These are phyloP conservation scores for Protomyces inundatus DNA, from an alignment of 1,139 yeast species.

Conservation along the genomic window DNA sequence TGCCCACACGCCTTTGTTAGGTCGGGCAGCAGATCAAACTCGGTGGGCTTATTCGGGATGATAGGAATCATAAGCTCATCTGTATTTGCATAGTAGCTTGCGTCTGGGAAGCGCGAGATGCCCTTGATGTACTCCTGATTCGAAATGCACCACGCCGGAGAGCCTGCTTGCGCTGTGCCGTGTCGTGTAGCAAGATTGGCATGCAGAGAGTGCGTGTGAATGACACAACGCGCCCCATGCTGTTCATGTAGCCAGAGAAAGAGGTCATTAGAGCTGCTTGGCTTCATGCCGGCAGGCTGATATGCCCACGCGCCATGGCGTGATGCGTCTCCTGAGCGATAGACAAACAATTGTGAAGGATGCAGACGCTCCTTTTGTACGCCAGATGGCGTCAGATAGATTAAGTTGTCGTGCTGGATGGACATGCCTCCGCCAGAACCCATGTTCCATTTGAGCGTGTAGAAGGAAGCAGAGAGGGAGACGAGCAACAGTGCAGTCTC, in stretches of 20 bases:
- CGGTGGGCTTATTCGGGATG: slow-evolving; percentile 83
- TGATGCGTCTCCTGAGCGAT: slow-evolving; percentile 42
- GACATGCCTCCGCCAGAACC: slow-evolving; percentile 97
- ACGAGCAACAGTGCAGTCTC: slow-evolving; percentile 3
- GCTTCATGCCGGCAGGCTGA: slow-evolving; percentile 64
- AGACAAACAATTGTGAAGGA: slow-evolving; percentile 78
- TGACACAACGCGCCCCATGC: slow-evolving; percentile 76
- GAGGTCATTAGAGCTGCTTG: slow-evolving; percentile 89
- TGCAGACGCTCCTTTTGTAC: slow-evolving; percentile 85
- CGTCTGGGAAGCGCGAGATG: slow-evolving; percentile 56
- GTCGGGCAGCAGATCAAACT: slow-evolving; percentile 71
- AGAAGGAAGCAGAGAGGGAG: slow-evolving; percentile 70
- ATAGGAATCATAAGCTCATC: slow-evolving; percentile 81
- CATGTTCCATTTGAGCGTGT: slow-evolving; percentile 82
- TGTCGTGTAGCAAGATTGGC: slow-evolving; percentile 76
- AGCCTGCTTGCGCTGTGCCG: slow-evolving; percentile 37
- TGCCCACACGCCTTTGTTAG: slow-evolving; percentile 57
- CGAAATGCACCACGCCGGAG: slow-evolving; percentile 63
- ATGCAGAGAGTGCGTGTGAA: slow-evolving; percentile 86
- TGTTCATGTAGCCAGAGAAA: slow-evolving; percentile 63
- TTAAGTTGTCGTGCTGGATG: slow-evolving; percentile 50
- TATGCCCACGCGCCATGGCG: slow-evolving; percentile 53
- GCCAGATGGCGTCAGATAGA: slow-evolving; percentile 88
- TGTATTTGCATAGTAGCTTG: slow-evolving; percentile 65
- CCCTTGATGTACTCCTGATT: slow-evolving; percentile 93